Percentiles rank a stretch among this genome's conserved stretches.
Conservation (phyloP, 2,329 filamentous ascomycete genomes). For the Cordyceps fumosorosea region DNA sequence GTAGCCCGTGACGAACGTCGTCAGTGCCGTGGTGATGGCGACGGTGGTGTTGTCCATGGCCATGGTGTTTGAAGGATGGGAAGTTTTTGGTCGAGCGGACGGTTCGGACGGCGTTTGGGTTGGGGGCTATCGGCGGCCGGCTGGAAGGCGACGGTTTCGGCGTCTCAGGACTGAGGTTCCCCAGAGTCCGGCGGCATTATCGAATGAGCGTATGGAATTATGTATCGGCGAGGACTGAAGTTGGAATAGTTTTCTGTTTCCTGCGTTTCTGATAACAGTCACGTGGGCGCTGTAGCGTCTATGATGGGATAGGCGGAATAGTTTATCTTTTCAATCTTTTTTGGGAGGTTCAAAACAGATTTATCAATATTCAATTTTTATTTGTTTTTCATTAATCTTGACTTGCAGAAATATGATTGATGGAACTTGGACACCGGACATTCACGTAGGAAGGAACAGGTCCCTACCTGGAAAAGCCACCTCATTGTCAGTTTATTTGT, state of each 20-base stretch:
- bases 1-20: conserved; percentile 71
- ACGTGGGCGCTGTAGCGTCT: too few relatives aligned
- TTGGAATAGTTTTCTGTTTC: neutral
- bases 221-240: neutral
- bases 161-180: too few relatives aligned
- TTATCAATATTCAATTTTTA: too few relatives aligned
- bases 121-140: neutral
- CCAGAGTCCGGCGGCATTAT: neutral
- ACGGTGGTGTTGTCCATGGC: conserved; percentile 45
- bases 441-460: too few relatives aligned
- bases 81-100: neutral
- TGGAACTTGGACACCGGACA: too few relatives aligned
- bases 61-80: conserved; percentile 26
- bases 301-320: too few relatives aligned
- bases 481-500: too few relatives aligned
- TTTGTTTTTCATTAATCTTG: too few relatives aligned
- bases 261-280: neutral
- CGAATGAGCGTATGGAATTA: neutral
- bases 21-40: conserved; percentile 65
- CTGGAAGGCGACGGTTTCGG: neutral
- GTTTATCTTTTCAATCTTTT: too few relatives aligned
- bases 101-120: neutral
- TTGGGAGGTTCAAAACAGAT: too few relatives aligned
- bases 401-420: too few relatives aligned
- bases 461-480: neutral